Percentiles rank a stretch among this genome's conserved stretches.
Evolutionary conservation across 495 filamentous ascomycete species (phyloP).

Genomic region (Aspergillus egyptiacus): DNA sequence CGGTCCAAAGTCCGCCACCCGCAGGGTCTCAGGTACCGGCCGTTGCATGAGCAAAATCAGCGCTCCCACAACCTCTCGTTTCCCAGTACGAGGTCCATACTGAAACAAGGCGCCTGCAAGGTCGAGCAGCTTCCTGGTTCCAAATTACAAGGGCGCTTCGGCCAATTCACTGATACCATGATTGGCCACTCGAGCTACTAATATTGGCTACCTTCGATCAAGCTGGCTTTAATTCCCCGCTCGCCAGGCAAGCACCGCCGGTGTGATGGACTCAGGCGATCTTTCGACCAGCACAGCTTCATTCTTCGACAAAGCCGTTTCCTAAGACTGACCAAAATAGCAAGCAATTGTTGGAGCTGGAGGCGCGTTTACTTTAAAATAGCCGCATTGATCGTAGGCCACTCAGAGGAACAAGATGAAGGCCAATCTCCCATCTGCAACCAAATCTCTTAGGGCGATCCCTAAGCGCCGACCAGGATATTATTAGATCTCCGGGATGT

Average conservation of each 20-base stretch:
- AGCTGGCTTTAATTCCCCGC: background rate
- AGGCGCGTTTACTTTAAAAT: background rate
- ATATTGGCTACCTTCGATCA: background rate
- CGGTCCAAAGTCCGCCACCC: too few relatives aligned
- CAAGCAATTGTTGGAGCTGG: slow-evolving; percentile 4
- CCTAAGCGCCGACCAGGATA: slow-evolving; percentile 16
- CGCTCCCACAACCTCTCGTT: slow-evolving; percentile 7
- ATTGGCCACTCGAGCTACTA: too few relatives aligned
- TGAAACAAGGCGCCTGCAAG: slow-evolving; percentile 7
- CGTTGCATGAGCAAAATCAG: slow-evolving; percentile 7
- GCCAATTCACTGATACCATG: background rate
- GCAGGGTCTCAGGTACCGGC: background rate
- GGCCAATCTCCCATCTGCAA: slow-evolving; percentile 27
- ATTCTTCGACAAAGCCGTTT: background rate
- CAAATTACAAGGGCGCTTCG: slow-evolving; percentile 13
- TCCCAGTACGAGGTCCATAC: background rate
- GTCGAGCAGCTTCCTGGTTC: background rate
- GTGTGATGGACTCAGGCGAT: background rate
- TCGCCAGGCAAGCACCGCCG: background rate
- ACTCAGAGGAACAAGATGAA: background rate
- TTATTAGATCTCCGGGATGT: slow-evolving; percentile 13
- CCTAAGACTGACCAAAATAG: slow-evolving; percentile 8
- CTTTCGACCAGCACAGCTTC: background rate
- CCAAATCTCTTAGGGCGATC: slow-evolving; percentile 24
- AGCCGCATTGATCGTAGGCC: background rate